Conservation (phyloP, 148 eudicot genomes). For the Vaccinium corymbosum region DNA sequence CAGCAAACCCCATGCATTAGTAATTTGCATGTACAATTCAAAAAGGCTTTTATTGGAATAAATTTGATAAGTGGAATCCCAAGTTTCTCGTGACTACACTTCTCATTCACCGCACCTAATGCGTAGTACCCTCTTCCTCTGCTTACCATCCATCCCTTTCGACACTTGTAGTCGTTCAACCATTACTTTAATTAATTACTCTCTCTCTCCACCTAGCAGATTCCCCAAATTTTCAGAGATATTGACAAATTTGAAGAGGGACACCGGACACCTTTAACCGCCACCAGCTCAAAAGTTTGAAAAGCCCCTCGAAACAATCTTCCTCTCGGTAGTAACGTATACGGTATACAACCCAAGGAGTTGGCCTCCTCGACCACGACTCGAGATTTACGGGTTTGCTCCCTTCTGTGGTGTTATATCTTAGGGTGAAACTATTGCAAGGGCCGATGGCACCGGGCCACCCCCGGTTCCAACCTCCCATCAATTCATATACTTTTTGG, state of each 20-base stretch:
- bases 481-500: too few relatives aligned
- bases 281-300: neutral
- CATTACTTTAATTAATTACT: neutral
- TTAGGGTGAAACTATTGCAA: too few relatives aligned
- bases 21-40: neutral
- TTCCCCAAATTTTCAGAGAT: neutral
- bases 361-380: too few relatives aligned
- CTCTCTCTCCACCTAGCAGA: neutral
- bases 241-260: neutral
- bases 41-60: neutral
- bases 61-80: neutral
- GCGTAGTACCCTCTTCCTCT: neutral
- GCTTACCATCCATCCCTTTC: neutral
- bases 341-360: neutral
- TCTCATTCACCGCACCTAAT: slow-evolving; percentile 4
- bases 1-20: neutral
- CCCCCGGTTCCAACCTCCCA: too few relatives aligned
- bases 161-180: neutral
- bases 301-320: neutral
- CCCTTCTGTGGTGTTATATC: neutral
- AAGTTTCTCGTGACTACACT: slow-evolving; percentile 3
- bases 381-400: neutral
- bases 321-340: slow-evolving; percentile 5
- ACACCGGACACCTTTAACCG: neutral
- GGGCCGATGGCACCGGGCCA: too few relatives aligned